Percentiles rank a stretch among this genome's conserved stretches.
Conservation (phyloP, 2,329 filamentous ascomycete species). For the Zasmidium citrigriseum region DNA sequence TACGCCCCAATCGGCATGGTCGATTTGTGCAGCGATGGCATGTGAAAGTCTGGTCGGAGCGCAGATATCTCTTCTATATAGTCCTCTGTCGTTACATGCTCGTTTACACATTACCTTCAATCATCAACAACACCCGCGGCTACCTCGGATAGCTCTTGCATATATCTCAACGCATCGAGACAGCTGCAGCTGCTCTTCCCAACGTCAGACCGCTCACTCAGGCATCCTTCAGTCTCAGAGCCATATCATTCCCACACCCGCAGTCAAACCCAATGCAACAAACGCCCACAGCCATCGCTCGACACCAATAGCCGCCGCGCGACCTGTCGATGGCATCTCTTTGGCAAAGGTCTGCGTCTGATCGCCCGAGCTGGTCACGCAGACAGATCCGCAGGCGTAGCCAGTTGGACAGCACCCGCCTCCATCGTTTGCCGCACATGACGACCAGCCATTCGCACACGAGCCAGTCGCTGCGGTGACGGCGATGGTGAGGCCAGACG, state of each 20-base stretch:
- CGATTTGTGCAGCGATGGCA: neutral
- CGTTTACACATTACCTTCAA: neutral
- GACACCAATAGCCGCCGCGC: slow-evolving; percentile 27
- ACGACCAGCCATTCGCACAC: slow-evolving; percentile 80
- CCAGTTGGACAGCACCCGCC: slow-evolving; percentile 84
- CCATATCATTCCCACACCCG: slow-evolving; percentile 42
- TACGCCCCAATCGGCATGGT: neutral
- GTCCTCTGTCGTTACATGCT: neutral
- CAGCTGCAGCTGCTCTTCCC: neutral
- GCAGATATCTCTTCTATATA: neutral
- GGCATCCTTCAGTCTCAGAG: slow-evolving; percentile 27
- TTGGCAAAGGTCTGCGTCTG: slow-evolving; percentile 53
- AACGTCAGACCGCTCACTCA: neutral
- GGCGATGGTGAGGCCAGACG: slow-evolving; percentile 66
- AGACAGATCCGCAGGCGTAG: slow-evolving; percentile 69
- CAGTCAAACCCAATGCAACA: slow-evolving; percentile 30
- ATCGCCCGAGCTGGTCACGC: slow-evolving; percentile 58
- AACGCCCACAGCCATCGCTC: slow-evolving; percentile 33
- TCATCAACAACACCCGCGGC: neutral
- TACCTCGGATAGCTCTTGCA: neutral
- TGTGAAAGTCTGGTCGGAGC: slow-evolving; percentile 1
- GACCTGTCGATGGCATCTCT: slow-evolving; percentile 43
- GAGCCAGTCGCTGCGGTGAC: slow-evolving; percentile 36
- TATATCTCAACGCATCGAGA: neutral
- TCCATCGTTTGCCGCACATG: slow-evolving; percentile 64